Evolutionary conservation across 75 land plant genomes (phyloP), one percentile per base, ranked within the genome.

Genomic region (Picea sitchensis): DNA sequence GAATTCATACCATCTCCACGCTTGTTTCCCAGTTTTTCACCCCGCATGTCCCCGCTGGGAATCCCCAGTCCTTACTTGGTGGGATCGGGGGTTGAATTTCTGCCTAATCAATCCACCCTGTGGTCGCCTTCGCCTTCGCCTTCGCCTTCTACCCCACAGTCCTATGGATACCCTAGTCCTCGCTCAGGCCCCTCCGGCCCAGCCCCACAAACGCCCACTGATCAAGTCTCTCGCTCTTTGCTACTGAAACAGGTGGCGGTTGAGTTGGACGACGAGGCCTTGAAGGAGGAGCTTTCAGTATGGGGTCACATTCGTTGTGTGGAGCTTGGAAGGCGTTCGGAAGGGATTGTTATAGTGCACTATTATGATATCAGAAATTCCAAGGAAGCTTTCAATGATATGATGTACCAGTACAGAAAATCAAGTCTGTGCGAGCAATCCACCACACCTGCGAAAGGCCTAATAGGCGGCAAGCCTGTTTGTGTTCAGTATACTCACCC

Each of bases 301-400:
- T 83, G 80, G 80, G 84, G 84, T 3, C 76, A 57, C 47, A 81
- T 83, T 47, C 30, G 81, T 14, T 60, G 76, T 1, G 8, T 79
- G 38, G 81, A 60, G 8, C 61, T 80, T 59, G 84, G 78, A 30
- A 71, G 82, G 59, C 65, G 36, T 3, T 69, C 69, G 5, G 62
- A 79, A 68, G 86, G 86, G 0, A 38, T 76, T 77, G 84, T 81
- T 34, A 84, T 84, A 32, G 83, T 84, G 0, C 78, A 84, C 80
- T 84, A 81, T 73, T 84, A 59, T 58, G 86, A 84, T 47, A 72
- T 84, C n/a, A 67, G 86, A 23, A 21, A 77, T 58, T 69, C 86
- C 57, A 61, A 77, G 79, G 75, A 84, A 38, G 86, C 83, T 2
- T 54, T 84, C 56, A 69, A 75, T 6, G 73, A 81, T 31, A 81